phyloP scores from a whole-genome alignment of 768 basidiomycete species.

The Suillus americanus region DNA sequence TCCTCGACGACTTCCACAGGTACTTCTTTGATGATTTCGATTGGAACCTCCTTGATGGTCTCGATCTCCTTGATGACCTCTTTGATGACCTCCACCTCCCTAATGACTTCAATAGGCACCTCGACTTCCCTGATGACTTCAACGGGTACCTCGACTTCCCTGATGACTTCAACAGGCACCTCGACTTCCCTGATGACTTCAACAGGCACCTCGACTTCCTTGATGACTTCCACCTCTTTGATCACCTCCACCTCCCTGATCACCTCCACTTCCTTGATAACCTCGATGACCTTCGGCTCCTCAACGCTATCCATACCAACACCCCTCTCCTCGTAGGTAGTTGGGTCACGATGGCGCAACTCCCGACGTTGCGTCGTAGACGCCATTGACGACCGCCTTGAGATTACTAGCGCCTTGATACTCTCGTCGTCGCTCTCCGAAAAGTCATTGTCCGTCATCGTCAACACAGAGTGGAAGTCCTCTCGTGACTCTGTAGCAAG shows the following conservation, averaged over 20 bases:
- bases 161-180: conserved; percentile 15
- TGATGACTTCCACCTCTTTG: conserved; percentile 25
- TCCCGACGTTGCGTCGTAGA: conserved; percentile 20
- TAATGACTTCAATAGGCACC: conserved; percentile 23
- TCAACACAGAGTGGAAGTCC: conserved; percentile 77
- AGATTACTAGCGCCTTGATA: conserved; percentile 62
- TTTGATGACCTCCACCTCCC: conserved; percentile 28
- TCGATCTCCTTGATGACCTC: conserved; percentile 24
- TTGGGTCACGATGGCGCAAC: conserved; percentile 17
- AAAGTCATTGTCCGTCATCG: conserved; percentile 66
- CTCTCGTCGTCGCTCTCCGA: conserved; percentile 67
- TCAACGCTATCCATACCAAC: conserved; percentile 34
- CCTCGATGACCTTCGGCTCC: conserved; percentile 30
- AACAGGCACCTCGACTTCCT: conserved; percentile 17
- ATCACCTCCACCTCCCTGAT: conserved; percentile 27
- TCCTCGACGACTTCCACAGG: conserved; percentile 23
- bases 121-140: conserved; percentile 24
- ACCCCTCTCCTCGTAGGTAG: conserved; percentile 53
- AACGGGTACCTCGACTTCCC: conserved; percentile 17
- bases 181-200: conserved; percentile 30
- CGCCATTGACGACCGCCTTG: conserved; percentile 28
- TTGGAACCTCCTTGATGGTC: conserved; percentile 26
- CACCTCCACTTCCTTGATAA: conserved; percentile 31
- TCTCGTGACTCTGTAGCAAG: conserved; percentile 66
- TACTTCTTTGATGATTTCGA: conserved; percentile 12